Percentiles rank a stretch among this genome's conserved stretches.
Conservation (phyloP, 2,329 filamentous ascomycete species). For the Penicillium sp. region DNA sequence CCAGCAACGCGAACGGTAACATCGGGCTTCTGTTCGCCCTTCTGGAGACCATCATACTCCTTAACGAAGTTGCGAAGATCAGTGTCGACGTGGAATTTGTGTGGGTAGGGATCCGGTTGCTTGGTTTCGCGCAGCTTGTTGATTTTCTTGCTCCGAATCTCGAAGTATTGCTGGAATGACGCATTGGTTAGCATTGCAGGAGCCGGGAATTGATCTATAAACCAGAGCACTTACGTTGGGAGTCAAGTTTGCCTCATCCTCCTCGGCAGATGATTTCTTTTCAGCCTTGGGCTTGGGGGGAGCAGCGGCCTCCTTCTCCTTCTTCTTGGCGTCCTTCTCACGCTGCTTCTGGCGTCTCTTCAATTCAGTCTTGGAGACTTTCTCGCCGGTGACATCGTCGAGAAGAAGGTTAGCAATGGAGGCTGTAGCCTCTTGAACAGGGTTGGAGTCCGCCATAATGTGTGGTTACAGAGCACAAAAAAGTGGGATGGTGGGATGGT, state of each 20-base stretch:
- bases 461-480: constrained; percentile 14
- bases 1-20: constrained; percentile 75
- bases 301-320: constrained; percentile 73
- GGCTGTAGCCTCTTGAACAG: constrained; percentile 48
- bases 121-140: constrained; percentile 72
- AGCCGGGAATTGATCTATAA: rapidly evolving
- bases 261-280: constrained; percentile 61
- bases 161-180: constrained; percentile 75
- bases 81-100: constrained; percentile 87
- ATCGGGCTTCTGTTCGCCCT: constrained; percentile 77
- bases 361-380: constrained; percentile 77
- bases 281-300: constrained; percentile 59
- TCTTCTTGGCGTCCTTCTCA: constrained; percentile 83
- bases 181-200: constrained; percentile 11
- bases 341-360: constrained; percentile 96
- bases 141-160: constrained; percentile 84
- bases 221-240: constrained; percentile 60
- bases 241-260: constrained; percentile 70
- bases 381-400: constrained; percentile 92
- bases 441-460: constrained; percentile 44
- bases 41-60: constrained; percentile 75
- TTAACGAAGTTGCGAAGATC: constrained; percentile 77
- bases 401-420: constrained; percentile 71
- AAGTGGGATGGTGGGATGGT: constrained; percentile 26
- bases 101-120: constrained; percentile 82